A percentile compares a stretch with the other conserved stretches of the same genome.
Conservation (phyloP, 2,329 filamentous ascomycete genomes). For the Apiospora arundinis region DNA sequence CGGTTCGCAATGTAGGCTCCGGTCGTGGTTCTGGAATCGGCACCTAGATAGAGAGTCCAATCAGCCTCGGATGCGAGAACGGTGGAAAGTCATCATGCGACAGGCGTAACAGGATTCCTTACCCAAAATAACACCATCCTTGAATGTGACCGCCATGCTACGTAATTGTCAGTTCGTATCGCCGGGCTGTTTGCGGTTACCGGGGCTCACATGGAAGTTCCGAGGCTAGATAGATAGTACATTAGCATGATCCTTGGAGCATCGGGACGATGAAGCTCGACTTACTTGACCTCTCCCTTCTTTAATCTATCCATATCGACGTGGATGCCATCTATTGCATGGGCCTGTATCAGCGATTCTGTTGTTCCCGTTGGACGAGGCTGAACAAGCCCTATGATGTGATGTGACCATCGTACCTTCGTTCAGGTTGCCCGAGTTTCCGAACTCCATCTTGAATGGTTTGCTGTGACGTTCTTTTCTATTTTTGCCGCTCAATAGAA, state of each 20-base stretch:
- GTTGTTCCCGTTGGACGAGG: slow-evolving; percentile 17
- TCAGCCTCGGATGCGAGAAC: background rate
- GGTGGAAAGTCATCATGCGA: background rate
- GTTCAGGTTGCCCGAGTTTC: slow-evolving; percentile 65
- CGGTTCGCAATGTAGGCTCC: slow-evolving; percentile 98
- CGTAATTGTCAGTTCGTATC: slow-evolving; percentile 30
- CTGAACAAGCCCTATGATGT: slow-evolving; percentile 17
- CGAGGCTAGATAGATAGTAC: slow-evolving; percentile 66
- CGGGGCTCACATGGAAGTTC: slow-evolving; percentile 85
- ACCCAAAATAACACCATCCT: slow-evolving; percentile 94
- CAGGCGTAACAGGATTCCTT: slow-evolving; percentile 24
- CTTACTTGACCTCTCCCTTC: slow-evolving; percentile 98
- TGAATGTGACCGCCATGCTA: slow-evolving; percentile 99
- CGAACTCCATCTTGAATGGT: slow-evolving; percentile 63
- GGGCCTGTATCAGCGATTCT: slow-evolving; percentile 32
- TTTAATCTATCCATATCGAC: slow-evolving; percentile 99
- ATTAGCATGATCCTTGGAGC: slow-evolving; percentile 32
- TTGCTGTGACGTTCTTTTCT: background rate
- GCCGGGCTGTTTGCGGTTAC: slow-evolving; percentile 4
- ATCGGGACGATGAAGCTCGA: slow-evolving; percentile 28
- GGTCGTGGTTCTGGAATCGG: slow-evolving; percentile 96
- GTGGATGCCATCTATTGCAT: slow-evolving; percentile 88
- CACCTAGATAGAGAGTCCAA: slow-evolving; percentile 61
- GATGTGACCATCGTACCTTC: slow-evolving; percentile 56
- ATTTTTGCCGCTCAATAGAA: background rate